A percentile compares a stretch with the other conserved stretches of the same genome.
phyloP scores from a whole-genome alignment of 768 basidiomycete species.

The Daedaleopsis sinensis region DNA sequence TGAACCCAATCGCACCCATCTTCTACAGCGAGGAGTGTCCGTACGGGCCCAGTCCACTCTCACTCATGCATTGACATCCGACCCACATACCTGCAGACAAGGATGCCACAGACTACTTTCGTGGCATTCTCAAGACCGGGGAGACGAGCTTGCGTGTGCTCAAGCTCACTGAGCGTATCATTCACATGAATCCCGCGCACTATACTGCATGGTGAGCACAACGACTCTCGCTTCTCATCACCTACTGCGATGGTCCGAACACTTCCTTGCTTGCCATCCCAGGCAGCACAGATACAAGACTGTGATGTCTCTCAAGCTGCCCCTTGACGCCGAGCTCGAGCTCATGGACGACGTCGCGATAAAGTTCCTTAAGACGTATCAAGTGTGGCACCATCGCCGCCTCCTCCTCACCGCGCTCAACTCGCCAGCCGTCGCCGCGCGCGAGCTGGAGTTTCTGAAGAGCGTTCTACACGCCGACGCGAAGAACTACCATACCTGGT shows the following conservation, averaged over 20 bases:
- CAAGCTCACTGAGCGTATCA: conserved; percentile 85
- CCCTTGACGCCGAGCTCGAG: conserved; percentile 75
- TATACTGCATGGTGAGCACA: conserved; percentile 89
- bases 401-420: conserved; percentile 65
- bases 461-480: conserved; percentile 71
- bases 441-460: conserved; percentile 83
- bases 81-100: conserved; percentile 59
- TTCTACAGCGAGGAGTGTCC: conserved; percentile 84
- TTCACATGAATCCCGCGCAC: conserved; percentile 92
- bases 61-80: conserved; percentile 5
- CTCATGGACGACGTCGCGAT: conserved; percentile 89
- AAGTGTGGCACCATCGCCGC: conserved; percentile 95
- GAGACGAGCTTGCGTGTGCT: conserved; percentile 86
- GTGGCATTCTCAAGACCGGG: conserved; percentile 73
- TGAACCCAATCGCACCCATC: conserved; percentile 86
- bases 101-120: conserved; percentile 92
- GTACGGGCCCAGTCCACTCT: conserved; percentile 20
- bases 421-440: conserved; percentile 29
- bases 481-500: conserved; percentile 99
- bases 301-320: conserved; percentile 63
- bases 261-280: conserved; percentile 1
- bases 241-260: not conserved
- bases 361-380: conserved; percentile 90
- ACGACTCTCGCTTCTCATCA: not conserved
- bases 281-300: conserved; percentile 98